Percentiles rank a stretch among this genome's conserved stretches.
Conservation (phyloP, 441 rosid genomes). For the Syzygium malaccense region DNA sequence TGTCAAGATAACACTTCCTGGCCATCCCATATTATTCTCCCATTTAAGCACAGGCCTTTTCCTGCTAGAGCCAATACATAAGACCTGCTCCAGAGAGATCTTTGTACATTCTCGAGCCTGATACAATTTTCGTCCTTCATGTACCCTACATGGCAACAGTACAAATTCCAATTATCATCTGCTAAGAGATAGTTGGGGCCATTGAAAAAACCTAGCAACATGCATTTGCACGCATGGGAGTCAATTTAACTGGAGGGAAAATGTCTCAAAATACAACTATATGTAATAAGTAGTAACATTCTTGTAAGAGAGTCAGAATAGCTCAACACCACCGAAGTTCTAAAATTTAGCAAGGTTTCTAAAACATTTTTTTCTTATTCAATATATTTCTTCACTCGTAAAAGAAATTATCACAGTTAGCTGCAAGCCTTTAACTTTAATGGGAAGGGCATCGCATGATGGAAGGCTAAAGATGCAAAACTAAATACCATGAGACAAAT, state of each 20-base stretch:
- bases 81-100: conserved; percentile 55
- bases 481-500: neutral
- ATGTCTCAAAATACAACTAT: neutral
- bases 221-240: neutral
- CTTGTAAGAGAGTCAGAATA: neutral
- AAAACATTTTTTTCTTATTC: neutral
- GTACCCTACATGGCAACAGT: conserved; percentile 63
- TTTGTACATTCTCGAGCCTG: conserved; percentile 43
- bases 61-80: conserved; percentile 77
- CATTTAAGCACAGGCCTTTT: conserved; percentile 92
- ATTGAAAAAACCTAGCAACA: neutral
- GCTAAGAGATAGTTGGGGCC: neutral
- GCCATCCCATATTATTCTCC: conserved; percentile 96
- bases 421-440: neutral
- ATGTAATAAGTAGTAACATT: neutral
- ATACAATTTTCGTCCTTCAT: conserved; percentile 69
- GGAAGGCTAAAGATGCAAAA: neutral
- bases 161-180: neutral
- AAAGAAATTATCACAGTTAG: neutral
- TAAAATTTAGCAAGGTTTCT: neutral
- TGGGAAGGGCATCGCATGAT: neutral
- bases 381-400: neutral
- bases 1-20: conserved; percentile 83
- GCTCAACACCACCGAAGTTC: neutral
- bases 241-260: neutral